phyloP scores from a whole-genome alignment of 2,329 filamentous ascomycete genomes.

The Macrophomina pseudophaseolina region DNA sequence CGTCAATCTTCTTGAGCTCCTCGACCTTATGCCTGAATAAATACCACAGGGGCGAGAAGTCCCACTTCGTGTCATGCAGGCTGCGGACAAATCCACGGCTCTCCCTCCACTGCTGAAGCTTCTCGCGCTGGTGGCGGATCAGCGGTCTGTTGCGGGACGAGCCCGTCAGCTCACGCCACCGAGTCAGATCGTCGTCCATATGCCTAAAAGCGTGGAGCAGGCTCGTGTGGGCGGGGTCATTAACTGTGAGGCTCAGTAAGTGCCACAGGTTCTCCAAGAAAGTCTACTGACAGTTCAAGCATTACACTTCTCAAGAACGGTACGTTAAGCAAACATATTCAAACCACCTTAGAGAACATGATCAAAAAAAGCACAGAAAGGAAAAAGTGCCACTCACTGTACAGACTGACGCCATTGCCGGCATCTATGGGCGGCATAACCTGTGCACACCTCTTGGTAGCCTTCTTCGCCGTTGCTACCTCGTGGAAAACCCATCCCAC shows the following conservation, averaged over 20 bases:
- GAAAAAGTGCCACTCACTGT: slow-evolving; percentile 16
- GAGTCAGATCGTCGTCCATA: neutral
- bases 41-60: slow-evolving; percentile 24
- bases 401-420: slow-evolving; percentile 28
- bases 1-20: neutral
- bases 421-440: slow-evolving; percentile 26
- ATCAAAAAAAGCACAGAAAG: neutral
- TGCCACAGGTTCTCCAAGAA: too few relatives aligned
- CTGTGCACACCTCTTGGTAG: neutral
- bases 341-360: neutral
- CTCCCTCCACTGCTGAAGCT: neutral
- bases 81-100: neutral
- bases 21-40: neutral
- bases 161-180: neutral
- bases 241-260: slow-evolving; percentile 2
- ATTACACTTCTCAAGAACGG: too few relatives aligned
- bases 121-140: too few relatives aligned
- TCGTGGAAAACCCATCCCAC: slow-evolving; percentile 17
- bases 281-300: too few relatives aligned
- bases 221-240: neutral
- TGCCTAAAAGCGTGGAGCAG: neutral
- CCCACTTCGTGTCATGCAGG: neutral
- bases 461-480: neutral
- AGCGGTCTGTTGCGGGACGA: neutral
- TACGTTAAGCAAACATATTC: too few relatives aligned